Percentiles rank a stretch among this genome's conserved stretches.
phyloP scores from a whole-genome alignment of 2,329 filamentous ascomycete species.

The Didymella arachidicola region DNA sequence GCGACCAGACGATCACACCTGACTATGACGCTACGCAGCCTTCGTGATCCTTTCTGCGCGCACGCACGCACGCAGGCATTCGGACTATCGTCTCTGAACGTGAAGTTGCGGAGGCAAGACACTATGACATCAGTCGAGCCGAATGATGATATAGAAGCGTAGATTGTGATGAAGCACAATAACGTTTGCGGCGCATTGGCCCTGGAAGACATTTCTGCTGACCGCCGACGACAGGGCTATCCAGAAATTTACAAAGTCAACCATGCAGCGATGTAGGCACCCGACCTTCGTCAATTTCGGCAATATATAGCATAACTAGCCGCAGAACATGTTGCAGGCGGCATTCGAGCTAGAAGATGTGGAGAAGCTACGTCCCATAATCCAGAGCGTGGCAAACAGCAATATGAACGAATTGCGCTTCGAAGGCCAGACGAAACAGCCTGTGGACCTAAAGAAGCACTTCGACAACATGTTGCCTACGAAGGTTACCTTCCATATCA shows the following conservation, averaged over 20 bases:
- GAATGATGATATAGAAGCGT: background rate
- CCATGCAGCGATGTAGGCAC: background rate
- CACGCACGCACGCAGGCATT: background rate
- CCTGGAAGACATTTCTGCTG: background rate
- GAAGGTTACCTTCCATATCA: background rate
- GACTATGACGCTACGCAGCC: background rate
- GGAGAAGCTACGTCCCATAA: background rate
- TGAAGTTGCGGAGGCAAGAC: background rate
- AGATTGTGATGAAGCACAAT: background rate
- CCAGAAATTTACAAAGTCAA: background rate
- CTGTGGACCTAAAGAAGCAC: background rate
- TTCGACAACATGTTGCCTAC: background rate
- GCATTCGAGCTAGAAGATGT: background rate
- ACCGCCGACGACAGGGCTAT: background rate
- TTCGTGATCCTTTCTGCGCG: background rate
- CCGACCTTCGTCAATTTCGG: background rate
- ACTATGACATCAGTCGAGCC: background rate
- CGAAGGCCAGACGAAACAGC: background rate
- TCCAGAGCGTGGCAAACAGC: background rate
- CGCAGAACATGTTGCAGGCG: background rate
- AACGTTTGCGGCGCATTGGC: background rate
- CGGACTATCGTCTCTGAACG: background rate
- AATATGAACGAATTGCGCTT: background rate
- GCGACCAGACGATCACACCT: too few species aligned
- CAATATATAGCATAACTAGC: background rate